Conservation (phyloP, 257 asterid genomes). For the Cinchona pubescens region DNA sequence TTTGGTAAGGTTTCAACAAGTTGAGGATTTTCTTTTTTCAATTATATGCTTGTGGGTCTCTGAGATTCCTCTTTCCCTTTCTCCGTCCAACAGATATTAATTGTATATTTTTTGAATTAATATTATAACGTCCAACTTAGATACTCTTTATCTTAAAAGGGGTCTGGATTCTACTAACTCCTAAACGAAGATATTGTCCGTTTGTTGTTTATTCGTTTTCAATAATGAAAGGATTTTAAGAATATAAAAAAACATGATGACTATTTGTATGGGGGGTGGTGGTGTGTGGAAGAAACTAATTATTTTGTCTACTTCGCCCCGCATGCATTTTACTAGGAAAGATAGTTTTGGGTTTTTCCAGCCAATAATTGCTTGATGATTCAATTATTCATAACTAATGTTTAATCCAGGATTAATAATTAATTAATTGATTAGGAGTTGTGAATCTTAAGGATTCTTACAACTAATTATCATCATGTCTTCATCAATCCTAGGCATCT, state of each 20-base stretch:
- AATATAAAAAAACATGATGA: not conserved
- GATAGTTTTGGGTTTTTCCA: not conserved
- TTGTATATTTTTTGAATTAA: not conserved
- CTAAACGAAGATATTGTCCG: not conserved
- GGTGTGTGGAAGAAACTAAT: not conserved
- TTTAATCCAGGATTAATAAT: not conserved
- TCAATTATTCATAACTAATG: not conserved
- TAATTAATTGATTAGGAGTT: not conserved
- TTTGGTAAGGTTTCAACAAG: not conserved
- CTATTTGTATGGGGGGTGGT: not conserved
- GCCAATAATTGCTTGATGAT: conserved; percentile 5
- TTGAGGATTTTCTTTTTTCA: not conserved
- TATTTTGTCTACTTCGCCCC: not conserved
- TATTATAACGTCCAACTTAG: not conserved
- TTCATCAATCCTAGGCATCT: not conserved
- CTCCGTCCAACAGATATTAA: not conserved
- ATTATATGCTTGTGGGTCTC: not conserved
- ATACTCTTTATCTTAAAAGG: not conserved
- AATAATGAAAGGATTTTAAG: not conserved
- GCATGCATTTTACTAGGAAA: not conserved
- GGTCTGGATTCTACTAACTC: not conserved
- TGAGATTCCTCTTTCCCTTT: not conserved
- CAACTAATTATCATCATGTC: no score
- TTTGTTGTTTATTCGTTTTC: conserved; percentile 4
- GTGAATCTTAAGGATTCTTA: not conserved